A percentile compares a stretch with the other conserved stretches of the same genome.
phyloP scores from a whole-genome alignment of 352 stramenopile genomes.

The Phytophthora sojae region DNA sequence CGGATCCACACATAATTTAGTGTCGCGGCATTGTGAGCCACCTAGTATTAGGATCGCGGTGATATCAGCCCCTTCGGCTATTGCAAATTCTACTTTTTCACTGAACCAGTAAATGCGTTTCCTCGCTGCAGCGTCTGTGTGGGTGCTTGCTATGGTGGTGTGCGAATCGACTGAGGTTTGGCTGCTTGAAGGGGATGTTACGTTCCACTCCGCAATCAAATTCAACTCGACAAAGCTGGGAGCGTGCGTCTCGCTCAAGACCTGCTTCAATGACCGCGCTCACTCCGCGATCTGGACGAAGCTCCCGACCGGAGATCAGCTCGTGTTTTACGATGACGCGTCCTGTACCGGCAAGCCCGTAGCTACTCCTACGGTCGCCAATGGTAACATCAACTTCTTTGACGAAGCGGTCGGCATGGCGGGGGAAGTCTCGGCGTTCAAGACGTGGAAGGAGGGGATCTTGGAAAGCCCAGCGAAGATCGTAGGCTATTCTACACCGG shows the following conservation, averaged over 20 bases:
- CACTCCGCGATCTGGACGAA: neutral
- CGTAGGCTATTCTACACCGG: neutral
- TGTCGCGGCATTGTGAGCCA: neutral
- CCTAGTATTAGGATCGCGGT: neutral
- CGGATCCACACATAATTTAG: neutral
- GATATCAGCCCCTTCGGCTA: neutral
- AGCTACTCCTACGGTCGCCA: neutral
- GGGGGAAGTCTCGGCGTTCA: neutral
- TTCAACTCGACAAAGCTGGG: slow-evolving; percentile 1
- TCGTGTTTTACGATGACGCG: neutral
- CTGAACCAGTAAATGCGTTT: neutral
- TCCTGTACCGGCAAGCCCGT: neutral
- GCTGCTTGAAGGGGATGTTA: neutral
- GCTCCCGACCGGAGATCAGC: neutral
- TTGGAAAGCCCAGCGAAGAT: neutral
- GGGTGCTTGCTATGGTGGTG: neutral
- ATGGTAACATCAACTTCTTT: neutral
- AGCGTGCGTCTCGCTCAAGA: neutral
- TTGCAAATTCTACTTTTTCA: neutral
- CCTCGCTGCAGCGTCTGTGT: neutral
- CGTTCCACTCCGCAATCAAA: neutral
- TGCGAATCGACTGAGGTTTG: neutral
- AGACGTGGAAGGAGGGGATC: neutral
- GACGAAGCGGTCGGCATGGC: neutral
- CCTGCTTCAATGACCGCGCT: neutral